Base-by-base conservation (phyloP, 2,329 filamentous ascomycete species). In the Nigrograna mackinnonii region DNA sequence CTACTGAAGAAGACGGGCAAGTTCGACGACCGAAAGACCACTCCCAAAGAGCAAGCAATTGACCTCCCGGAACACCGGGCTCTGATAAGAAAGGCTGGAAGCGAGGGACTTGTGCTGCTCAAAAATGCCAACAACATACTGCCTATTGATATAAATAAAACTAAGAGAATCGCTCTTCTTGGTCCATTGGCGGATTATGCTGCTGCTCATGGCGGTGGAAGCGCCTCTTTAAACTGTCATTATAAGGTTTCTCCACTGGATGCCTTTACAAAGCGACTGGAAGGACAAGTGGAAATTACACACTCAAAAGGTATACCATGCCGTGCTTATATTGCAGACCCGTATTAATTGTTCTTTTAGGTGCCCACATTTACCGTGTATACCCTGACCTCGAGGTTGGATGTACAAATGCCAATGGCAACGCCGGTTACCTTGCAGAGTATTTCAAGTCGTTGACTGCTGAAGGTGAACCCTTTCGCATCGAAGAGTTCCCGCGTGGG, bases 151-250 rank as follows among this genome's bases (percentile, higher is more conserved):
- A 45, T 62, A 2, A 60, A 53, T 18, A 64, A 58, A 11, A 67
- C 62, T 28, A 67, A 62, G 28, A 72, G 60, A 9, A 68, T 84
- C 9, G 79, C 79, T 1, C 60, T 84, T 22, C 66, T 85, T 28
- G 82, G 81, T 0, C 73, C 73, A 26, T 82, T 79, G 69, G 79
- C 77, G 2, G 79, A 79, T 22, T 40, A 54, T 28, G 36, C 44
- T 5, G 43, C 39, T 31, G 51, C 45, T 4, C 46, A 47, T 33
- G 43, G 52, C 3, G 46, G 50, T 11, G 50, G 47, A 3, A 50
- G 46, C 30, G 50, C 50, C 3, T 39, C 26, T 21, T 19, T 55
- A 12, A 51, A 50, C 18, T 45, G 35, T 21, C 49, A 52, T 35
- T 54, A 54, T 37, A 49, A 47, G 20, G 34, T 52, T 18, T 37